A percentile compares a stretch with the other conserved stretches of the same genome.
Conservation (phyloP, 2,329 filamentous ascomycete genomes). For the Polychaeton citri region DNA sequence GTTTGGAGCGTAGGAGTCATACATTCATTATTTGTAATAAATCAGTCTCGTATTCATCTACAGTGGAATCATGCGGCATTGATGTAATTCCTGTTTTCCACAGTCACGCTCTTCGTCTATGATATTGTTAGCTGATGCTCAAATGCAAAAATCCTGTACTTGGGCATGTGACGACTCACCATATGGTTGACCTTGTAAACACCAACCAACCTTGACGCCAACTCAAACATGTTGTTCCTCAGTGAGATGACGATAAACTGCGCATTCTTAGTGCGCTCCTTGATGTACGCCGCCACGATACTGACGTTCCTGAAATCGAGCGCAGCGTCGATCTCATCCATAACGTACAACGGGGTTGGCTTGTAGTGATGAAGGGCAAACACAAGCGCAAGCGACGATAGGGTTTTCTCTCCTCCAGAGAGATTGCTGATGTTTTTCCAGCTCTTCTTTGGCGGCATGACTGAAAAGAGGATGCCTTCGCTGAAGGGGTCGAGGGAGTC, state of each 20-base stretch:
- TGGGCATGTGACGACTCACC: constrained; percentile 27
- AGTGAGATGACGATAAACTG: constrained; percentile 98
- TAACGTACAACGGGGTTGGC: constrained; percentile 93
- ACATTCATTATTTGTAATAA: too few relatives aligned
- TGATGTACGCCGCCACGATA: constrained; percentile 97
- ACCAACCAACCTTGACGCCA: constrained; percentile 85
- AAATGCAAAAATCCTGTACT: not conserved
- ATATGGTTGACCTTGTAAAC: constrained; percentile 99
- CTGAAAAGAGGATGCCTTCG: constrained; percentile 90
- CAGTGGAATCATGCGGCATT: not conserved
- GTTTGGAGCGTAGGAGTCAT: too few relatives aligned
- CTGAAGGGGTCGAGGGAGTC: constrained; percentile 94
- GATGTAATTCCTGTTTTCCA: constrained; percentile 39
- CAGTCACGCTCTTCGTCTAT: constrained; percentile 41
- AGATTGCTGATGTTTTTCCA: constrained; percentile 99
- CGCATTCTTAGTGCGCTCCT: constrained; percentile 96
- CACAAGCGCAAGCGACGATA: constrained; percentile 86
- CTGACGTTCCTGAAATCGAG: constrained; percentile 97
- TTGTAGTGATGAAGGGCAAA: constrained; percentile 98
- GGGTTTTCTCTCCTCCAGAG: constrained; percentile 91
- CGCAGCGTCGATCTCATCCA: constrained; percentile 98
- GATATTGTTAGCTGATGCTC: constrained; percentile 1
- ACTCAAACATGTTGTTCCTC: constrained; percentile 99
- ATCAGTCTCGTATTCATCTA: too few relatives aligned
- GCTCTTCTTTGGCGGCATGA: constrained; percentile 99